These are phyloP conservation scores for Acorus calamus DNA, from an alignment of 106 monocot species.

Conservation along the genomic window DNA sequence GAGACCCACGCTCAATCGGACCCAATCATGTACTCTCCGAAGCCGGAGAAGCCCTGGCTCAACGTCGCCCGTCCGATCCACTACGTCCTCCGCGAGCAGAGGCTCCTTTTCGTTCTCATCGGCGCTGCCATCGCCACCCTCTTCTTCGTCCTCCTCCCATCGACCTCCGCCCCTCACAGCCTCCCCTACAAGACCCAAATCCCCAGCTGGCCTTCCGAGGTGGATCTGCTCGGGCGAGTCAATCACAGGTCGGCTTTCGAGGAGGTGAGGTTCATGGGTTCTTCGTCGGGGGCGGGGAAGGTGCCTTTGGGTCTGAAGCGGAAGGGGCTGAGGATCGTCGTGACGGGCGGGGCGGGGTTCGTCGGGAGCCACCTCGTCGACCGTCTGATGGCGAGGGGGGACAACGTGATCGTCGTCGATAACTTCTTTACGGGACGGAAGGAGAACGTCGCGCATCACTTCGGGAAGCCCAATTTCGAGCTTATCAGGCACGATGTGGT, in stretches of 20 bases:
- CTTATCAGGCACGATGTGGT: slow-evolving; percentile 88
- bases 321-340: slow-evolving; percentile 54
- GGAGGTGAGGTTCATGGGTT: not conserved
- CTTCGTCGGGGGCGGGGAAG: slow-evolving; percentile 37
- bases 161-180: not conserved
- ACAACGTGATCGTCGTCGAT: slow-evolving; percentile 83
- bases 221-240: no score
- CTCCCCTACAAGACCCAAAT: no score
- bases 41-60: slow-evolving; percentile 9
- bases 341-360: slow-evolving; percentile 84
- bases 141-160: slow-evolving; percentile 9
- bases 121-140: slow-evolving; percentile 9
- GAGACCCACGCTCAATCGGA: not conserved
- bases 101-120: slow-evolving; percentile 16
- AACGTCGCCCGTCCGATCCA: not conserved
- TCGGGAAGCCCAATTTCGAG: slow-evolving; percentile 78
- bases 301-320: slow-evolving; percentile 66
- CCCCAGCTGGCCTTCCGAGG: no score
- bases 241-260: no score
- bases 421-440: slow-evolving; percentile 93
- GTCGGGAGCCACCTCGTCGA: slow-evolving; percentile 85
- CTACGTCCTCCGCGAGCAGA: slow-evolving; percentile 13
- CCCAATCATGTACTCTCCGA: slow-evolving; percentile 5
- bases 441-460: slow-evolving; percentile 85
- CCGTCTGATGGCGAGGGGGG: slow-evolving; percentile 56